These are phyloP conservation scores for Aspergillus eucalypticola DNA, from an alignment of 2,329 filamentous ascomycete species.

Conservation along the genomic window DNA sequence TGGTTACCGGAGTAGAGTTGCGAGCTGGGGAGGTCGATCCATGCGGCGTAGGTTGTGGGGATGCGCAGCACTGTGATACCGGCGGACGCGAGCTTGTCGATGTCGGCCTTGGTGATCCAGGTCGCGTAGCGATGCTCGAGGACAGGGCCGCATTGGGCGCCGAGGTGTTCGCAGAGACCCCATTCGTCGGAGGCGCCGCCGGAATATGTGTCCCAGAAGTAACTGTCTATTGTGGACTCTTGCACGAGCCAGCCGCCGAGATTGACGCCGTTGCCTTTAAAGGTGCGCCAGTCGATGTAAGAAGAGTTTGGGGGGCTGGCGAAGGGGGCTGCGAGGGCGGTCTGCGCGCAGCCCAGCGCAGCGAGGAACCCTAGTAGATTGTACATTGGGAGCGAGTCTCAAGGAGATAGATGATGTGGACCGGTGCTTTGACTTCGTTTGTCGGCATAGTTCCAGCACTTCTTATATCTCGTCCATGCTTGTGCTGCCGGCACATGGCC, in stretches of 20 bases:
- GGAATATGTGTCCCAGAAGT: conserved; percentile 24
- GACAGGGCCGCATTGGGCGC: conserved; percentile 14
- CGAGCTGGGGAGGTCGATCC: conserved; percentile 27
- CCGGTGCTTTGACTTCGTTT: not conserved
- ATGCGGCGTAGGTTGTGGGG: conserved; percentile 21
- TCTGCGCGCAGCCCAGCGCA: not conserved
- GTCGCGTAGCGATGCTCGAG: conserved; percentile 22
- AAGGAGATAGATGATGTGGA: no score
- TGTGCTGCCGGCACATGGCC: not conserved
- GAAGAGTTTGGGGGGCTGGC: not conserved
- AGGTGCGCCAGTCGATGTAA: conserved; percentile 25
- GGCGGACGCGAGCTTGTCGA: conserved; percentile 15
- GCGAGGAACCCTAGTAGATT: not conserved
- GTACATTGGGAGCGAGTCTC: not conserved
- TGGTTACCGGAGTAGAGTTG: conserved; percentile 28
- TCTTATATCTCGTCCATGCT: not conserved
- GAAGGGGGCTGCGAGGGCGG: conserved; percentile 5
- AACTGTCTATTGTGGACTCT: conserved; percentile 27
- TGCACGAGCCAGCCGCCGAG: conserved; percentile 29
- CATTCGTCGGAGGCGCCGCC: conserved; percentile 28
- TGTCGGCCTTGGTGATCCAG: conserved; percentile 18
- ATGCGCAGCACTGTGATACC: conserved; percentile 19
- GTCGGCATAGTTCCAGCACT: not conserved
- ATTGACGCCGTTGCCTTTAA: conserved; percentile 24
- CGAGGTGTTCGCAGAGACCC: conserved; percentile 19